Evolutionary conservation across 495 filamentous ascomycete genomes (phyloP).

Genomic region (Hypomontagnella monticulosa): DNA sequence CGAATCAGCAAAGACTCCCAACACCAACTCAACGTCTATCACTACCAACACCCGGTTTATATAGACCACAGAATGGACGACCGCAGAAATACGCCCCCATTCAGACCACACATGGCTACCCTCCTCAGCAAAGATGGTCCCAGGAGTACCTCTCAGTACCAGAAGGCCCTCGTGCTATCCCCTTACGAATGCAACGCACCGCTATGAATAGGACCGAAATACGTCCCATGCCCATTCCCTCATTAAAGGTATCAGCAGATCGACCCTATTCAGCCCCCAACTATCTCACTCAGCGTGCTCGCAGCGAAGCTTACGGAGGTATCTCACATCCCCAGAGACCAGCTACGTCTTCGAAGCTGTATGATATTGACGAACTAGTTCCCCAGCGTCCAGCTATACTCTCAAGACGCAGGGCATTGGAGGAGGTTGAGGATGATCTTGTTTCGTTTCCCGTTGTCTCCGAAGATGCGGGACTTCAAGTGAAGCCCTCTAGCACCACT

Average conservation of each 20-base stretch:
- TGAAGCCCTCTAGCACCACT: neutral
- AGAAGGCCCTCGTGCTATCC: conserved; percentile 22
- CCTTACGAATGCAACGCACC: conserved; percentile 25
- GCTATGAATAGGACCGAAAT: conserved; percentile 7
- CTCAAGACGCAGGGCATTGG: neutral
- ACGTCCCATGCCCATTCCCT: conserved; percentile 17
- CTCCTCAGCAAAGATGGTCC: conserved; percentile 17
- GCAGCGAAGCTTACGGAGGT: neutral
- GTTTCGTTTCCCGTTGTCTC: neutral
- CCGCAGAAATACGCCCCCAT: conserved; percentile 3
- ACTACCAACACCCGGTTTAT: conserved; percentile 1
- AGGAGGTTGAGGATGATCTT: neutral
- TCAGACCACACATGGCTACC: conserved; percentile 21
- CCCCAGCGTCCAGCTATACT: neutral
- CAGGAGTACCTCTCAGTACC: conserved; percentile 6
- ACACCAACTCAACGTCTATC: conserved; percentile 13
- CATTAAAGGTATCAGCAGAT: conserved; percentile 3
- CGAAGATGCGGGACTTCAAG: neutral
- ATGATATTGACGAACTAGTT: conserved; percentile 11
- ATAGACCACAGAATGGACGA: conserved; percentile 6
- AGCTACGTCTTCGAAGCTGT: conserved; percentile 20
- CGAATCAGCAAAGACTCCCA: conserved; percentile 2
- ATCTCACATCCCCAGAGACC: conserved; percentile 16
- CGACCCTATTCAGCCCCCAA: conserved; percentile 31
- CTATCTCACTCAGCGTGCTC: neutral